Percentiles rank a stretch among this genome's conserved stretches.
Evolutionary conservation across 2,329 filamentous ascomycete genomes (phyloP).

Genomic region (Hymenoscyphus albidus): DNA sequence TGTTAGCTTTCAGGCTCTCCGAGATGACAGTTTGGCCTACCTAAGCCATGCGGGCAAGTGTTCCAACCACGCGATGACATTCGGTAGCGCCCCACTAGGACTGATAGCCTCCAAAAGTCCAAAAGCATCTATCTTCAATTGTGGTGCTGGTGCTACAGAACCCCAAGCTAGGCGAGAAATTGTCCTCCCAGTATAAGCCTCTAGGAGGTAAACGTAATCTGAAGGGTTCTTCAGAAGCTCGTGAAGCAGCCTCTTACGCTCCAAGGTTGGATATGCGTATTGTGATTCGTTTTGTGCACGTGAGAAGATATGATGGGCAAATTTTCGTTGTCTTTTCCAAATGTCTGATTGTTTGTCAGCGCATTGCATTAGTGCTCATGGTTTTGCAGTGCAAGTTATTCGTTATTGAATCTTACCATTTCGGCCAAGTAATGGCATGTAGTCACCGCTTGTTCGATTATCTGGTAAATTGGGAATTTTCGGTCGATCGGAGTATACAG

Average conservation of each 20-base stretch:
- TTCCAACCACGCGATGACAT: slow-evolving; percentile 44
- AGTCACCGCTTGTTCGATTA: slow-evolving; percentile 45
- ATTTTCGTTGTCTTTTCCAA: slow-evolving; percentile 47
- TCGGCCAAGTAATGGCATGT: slow-evolving; percentile 43
- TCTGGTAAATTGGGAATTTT: slow-evolving; percentile 45
- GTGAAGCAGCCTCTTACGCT: slow-evolving; percentile 39
- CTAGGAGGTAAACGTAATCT: slow-evolving; percentile 45
- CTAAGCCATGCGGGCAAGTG: slow-evolving; percentile 40
- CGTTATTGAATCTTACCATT: slow-evolving; percentile 36
- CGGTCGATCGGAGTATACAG: slow-evolving; percentile 47
- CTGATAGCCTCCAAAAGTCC: slow-evolving; percentile 45
- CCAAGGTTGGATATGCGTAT: slow-evolving; percentile 42
- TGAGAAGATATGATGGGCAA: slow-evolving; percentile 44
- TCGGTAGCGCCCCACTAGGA: slow-evolving; percentile 44
- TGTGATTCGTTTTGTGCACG: slow-evolving; percentile 37
- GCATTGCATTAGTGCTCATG: not conserved
- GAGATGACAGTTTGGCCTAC: not conserved
- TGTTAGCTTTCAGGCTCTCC: not conserved
- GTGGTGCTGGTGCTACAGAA: slow-evolving; percentile 38
- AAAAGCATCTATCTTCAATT: slow-evolving; percentile 44
- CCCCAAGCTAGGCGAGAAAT: slow-evolving; percentile 46
- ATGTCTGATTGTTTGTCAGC: slow-evolving; percentile 36
- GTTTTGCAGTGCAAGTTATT: no score
- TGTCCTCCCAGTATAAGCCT: slow-evolving; percentile 46
- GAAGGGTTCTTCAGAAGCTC: slow-evolving; percentile 39